phyloP scores from a whole-genome alignment of 2,329 filamentous ascomycete genomes.

The Aspergillus tamarii region DNA sequence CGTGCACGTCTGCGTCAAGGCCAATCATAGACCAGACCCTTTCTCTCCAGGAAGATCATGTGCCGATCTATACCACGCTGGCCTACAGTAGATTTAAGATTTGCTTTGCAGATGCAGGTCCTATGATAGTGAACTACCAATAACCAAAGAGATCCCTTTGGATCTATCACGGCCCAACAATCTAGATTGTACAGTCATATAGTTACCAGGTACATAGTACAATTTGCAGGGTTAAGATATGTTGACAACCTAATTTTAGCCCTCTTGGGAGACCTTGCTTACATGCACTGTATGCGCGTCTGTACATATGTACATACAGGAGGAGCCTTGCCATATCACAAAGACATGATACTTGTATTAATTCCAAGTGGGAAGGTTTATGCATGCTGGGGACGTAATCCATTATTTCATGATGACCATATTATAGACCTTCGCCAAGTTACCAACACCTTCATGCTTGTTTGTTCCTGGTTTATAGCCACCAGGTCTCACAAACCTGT shows the following conservation, averaged over 20 bases:
- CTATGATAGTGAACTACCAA: background rate
- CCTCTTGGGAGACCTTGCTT: background rate
- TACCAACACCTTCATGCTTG: background rate
- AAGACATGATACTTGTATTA: background rate
- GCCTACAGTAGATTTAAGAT: background rate
- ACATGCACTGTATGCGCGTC: background rate
- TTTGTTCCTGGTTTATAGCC: background rate
- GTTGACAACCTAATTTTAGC: background rate
- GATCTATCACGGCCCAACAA: background rate
- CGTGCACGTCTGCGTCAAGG: background rate
- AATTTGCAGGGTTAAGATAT: background rate
- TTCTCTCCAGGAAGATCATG: background rate
- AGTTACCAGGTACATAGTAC: background rate
- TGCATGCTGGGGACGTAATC: conserved; percentile 5
- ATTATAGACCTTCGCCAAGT: background rate
- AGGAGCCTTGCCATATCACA: conserved; percentile 1
- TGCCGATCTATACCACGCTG: background rate
- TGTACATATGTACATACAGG: background rate
- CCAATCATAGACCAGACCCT: background rate
- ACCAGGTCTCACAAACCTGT: conserved; percentile 7
- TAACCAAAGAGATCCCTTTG: background rate
- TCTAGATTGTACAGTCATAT: background rate
- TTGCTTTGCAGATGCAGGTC: conserved; percentile 1
- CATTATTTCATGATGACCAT: conserved; percentile 2
- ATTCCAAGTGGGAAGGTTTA: conserved; percentile 3